These are phyloP conservation scores for Rhodamnia argentea DNA, from an alignment of 345 rosid genomes.

Conservation along the genomic window DNA sequence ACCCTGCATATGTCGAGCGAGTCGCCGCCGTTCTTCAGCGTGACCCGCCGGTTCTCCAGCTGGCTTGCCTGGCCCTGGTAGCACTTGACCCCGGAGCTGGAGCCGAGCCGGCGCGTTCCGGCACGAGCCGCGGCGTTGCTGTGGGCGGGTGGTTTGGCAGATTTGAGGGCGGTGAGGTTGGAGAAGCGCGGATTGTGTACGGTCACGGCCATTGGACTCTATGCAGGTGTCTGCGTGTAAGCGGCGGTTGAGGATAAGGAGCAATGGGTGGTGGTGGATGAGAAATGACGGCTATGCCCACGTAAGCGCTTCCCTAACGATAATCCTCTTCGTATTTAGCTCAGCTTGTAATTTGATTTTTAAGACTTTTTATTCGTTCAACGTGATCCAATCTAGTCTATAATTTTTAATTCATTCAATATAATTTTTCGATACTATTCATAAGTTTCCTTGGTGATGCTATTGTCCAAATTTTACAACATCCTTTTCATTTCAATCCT, in stretches of 20 bases:
- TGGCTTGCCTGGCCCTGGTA: constrained; percentile 22
- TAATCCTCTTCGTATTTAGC: background rate
- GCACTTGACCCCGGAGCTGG: constrained; percentile 26
- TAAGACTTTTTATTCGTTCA: background rate
- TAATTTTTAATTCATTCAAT: background rate
- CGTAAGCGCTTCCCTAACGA: background rate
- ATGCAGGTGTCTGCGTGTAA: background rate
- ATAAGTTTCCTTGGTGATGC: background rate
- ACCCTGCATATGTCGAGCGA: constrained; percentile 79
- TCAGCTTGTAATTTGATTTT: background rate
- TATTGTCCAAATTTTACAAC: background rate
- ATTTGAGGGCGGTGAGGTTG: constrained; percentile 14
- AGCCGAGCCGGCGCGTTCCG: constrained; percentile 4
- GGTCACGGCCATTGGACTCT: background rate
- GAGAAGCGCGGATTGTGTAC: constrained; percentile 4
- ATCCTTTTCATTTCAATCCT: background rate
- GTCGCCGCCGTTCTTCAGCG: constrained; percentile 66
- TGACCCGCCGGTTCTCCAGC: constrained; percentile 30
- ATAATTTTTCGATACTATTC: rapidly evolving
- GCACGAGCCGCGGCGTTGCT: constrained; percentile 2
- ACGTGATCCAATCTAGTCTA: too few relatives aligned
- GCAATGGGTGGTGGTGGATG: background rate
- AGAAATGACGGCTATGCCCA: background rate
- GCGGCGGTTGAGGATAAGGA: background rate
- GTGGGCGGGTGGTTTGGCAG: background rate